Base-by-base conservation (phyloP, 805 yeast species). In the Wickerhamiella nectarea region DNA sequence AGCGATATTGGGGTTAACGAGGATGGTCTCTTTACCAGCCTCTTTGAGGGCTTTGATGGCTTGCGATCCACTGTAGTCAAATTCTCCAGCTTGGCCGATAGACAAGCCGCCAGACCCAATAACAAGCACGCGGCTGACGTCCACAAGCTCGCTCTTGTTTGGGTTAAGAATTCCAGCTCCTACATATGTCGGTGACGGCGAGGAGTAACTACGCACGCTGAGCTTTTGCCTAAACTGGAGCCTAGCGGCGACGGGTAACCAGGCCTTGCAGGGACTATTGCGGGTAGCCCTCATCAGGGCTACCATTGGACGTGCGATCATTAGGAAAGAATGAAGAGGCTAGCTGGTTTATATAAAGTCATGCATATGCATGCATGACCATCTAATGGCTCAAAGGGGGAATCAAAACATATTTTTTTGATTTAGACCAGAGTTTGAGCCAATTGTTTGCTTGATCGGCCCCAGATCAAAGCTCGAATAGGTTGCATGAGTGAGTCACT, bases 51-150 rank as follows among this genome's bases (percentile, higher is more conserved):
- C 97, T 65, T 87, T 87, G 63, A 87, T 89, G 41, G 97, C 97
- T 67, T 87, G 97, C 19, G 96, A 87, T 46, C 97, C 63, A 44
- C 94, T 80, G 64, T 89, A 89, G 65, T 89, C 97, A 57, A 89
- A 89, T 67, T 89, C 97, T 57, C 97, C 97, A 42, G 97, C 97
- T 67, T 89, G 97, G 48, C 97, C 97, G 61, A 89, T 89, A 43
- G 95, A 82, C 45, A 89, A 70, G 43, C 97, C 98, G 58, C 98
- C 98, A 6, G 97, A 89, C 9, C 98, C 98, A 59, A 89, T 82
- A 43, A 89, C 83, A 46, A 89, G 72, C 6, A 91, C 97, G 56
- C 82, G 82, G 50, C 76, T 68, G 24, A 85, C 95, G 49, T 85
- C 93, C 35, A 84, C 95, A 43, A 85, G 67, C 36, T 52, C 52